Evolutionary conservation across 2,329 filamentous ascomycete species (phyloP).

Genomic region (Berkeleyomyces rouxiae): DNA sequence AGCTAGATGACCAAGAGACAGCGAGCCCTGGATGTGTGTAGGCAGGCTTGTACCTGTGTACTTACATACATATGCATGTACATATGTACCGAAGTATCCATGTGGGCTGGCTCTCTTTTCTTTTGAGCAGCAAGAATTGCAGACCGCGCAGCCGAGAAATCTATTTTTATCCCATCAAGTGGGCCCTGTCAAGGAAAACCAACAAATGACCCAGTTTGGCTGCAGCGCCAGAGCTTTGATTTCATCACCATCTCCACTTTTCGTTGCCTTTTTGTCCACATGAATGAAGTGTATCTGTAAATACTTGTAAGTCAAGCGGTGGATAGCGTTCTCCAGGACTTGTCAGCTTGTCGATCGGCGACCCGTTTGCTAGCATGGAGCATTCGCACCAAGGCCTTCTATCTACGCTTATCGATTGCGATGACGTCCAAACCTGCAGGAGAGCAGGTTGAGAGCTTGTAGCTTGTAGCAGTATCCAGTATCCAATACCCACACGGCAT

Average conservation of each 20-base stretch:
- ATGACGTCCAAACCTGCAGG: no score
- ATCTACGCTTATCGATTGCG: no score
- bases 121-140: no score
- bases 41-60: not conserved
- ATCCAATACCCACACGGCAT: not conserved
- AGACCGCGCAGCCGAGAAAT: not conserved
- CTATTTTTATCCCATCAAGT: slow-evolving; percentile 2
- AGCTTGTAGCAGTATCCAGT: not conserved
- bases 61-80: not conserved
- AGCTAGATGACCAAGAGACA: not conserved
- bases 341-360: no score
- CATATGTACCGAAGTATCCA: not conserved
- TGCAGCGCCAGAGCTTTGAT: not conserved
- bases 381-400: no score
- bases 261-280: not conserved
- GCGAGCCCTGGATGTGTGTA: not conserved
- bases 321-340: not conserved
- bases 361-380: no score
- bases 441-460: no score
- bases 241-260: not conserved
- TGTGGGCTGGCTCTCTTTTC: no score
- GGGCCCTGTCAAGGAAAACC: not conserved
- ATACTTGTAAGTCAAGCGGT: not conserved
- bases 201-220: not conserved
- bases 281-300: not conserved